Base-by-base conservation (phyloP, 345 rosid genomes). In the Heritiera littoralis region DNA sequence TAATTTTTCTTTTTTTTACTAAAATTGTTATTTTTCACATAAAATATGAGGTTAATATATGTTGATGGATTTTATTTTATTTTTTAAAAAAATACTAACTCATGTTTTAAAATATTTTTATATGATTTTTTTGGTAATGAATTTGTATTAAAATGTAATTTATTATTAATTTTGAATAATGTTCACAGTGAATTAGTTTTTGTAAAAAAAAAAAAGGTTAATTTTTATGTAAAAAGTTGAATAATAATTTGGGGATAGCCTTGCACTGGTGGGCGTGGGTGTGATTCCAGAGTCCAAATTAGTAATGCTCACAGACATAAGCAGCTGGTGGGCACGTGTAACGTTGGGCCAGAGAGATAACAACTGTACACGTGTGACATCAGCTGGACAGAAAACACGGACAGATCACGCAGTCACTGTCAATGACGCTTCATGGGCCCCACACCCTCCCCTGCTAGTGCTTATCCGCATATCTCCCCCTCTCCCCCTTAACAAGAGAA, bases 291-390 rank as follows among this genome's bases (percentile, higher is more conserved):
- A 60, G 23, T 60, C 66, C 38, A 60, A 20, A 60, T 30, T 38
- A 4, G 35, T 3, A 9, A 20, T 23, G 38, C 40, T 28, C 66
- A 3, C 72, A 17, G 78, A 78, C 87, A 78, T 51, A 6, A 43
- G 59, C 82, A 82, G 17, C 71, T 55, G 74, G 68, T 52, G 6
- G 63, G 78, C 83, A 86, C 82, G 81, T 77, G 86, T 40, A 60
- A 3, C 0, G 58, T 71, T 82, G 82, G 78, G 23, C 20, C 83
- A 55, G 6, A 41, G 2, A 0, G 45, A 68, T 38, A 74, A 60
- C n/a, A 18, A 3, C 46, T 49, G 30, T 55, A 84, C 80, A 68
- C 79, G 82, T 82, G 85, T 79, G 79, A 82, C 79, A 72, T 82
- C 76, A 65, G 64, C 76, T 45, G 13, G 65, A 23, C 30, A 3